phyloP scores from a whole-genome alignment of 2,329 filamentous ascomycete species.

The Pezicula rhizophila region DNA sequence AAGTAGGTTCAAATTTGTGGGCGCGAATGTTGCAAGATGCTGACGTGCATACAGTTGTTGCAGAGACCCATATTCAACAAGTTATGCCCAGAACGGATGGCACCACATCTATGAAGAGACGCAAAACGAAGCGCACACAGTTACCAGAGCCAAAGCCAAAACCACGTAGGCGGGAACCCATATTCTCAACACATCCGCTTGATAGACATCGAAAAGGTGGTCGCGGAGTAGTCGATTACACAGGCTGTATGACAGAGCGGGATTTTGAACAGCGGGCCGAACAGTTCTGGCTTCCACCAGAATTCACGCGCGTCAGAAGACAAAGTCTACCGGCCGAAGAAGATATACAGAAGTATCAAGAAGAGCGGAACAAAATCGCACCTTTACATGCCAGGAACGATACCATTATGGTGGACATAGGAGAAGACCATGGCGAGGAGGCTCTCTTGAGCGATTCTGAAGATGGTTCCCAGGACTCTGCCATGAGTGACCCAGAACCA shows the following conservation, averaged over 20 bases:
- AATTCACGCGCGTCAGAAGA: conserved; percentile 10
- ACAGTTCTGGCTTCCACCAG: conserved; percentile 1
- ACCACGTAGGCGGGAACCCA: background rate
- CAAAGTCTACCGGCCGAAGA: background rate
- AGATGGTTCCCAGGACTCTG: conserved; percentile 3
- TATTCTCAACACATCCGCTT: background rate
- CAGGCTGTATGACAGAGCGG: background rate
- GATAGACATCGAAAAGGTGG: background rate
- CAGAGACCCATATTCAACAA: conserved; percentile 11
- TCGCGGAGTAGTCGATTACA: background rate
- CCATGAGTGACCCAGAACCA: no score
- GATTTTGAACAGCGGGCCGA: background rate
- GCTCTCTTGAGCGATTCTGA: conserved; percentile 1
- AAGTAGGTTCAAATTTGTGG: no score
- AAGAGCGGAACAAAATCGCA: no score
- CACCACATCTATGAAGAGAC: conserved; percentile 9
- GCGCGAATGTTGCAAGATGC: background rate
- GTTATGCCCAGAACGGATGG: conserved; percentile 11
- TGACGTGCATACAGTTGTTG: conserved; percentile 11
- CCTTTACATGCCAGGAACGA: no score
- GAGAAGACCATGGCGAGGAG: conserved; percentile 12
- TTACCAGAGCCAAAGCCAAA: background rate
- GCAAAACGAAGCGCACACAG: background rate
- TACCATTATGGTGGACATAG: background rate
- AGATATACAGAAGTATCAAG: conserved; percentile 1